These are phyloP conservation scores for Sanguinoderma infundibulare DNA, from an alignment of 1,284 basidiomycete species.

Conservation along the genomic window DNA sequence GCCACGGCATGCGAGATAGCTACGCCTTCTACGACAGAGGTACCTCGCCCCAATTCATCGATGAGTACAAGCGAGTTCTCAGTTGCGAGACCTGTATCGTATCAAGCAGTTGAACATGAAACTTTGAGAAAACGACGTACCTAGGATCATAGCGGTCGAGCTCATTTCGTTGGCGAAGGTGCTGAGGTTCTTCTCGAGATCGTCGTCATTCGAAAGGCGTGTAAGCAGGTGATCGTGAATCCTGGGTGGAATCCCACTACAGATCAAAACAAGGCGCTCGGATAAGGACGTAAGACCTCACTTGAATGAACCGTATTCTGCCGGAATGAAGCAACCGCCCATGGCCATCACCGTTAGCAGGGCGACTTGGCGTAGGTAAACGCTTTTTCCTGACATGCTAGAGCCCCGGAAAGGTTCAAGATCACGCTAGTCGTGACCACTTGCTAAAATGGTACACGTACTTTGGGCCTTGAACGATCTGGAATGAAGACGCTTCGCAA, in stretches of 20 bases:
- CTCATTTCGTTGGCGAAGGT: slow-evolving; percentile 96
- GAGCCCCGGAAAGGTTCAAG: background rate
- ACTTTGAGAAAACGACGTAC: slow-evolving; percentile 37
- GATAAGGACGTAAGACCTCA: slow-evolving; percentile 25
- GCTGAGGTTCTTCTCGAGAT: slow-evolving; percentile 85
- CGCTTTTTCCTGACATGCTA: slow-evolving; percentile 77
- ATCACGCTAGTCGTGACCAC: background rate
- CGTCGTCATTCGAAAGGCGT: slow-evolving; percentile 91
- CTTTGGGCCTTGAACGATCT: slow-evolving; percentile 90
- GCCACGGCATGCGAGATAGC: slow-evolving; percentile 94
- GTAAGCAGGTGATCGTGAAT: slow-evolving; percentile 86
- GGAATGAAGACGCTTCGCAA: slow-evolving; percentile 81
- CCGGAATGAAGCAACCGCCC: slow-evolving; percentile 90
- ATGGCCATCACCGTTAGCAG: slow-evolving; percentile 86
- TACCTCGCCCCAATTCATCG: slow-evolving; percentile 92
- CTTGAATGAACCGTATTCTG: slow-evolving; percentile 88
- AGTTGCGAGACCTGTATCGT: slow-evolving; percentile 70
- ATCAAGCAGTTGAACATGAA: background rate
- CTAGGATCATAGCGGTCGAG: slow-evolving; percentile 86
- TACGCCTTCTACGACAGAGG: slow-evolving; percentile 84
- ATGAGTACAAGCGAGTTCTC: slow-evolving; percentile 78
- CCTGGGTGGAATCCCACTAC: slow-evolving; percentile 45
- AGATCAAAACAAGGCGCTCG: background rate
- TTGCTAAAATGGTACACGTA: slow-evolving; percentile 40
- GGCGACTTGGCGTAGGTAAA: slow-evolving; percentile 87